Conservation (phyloP, 2,329 filamentous ascomycete genomes). For the Alternaria sp. region DNA sequence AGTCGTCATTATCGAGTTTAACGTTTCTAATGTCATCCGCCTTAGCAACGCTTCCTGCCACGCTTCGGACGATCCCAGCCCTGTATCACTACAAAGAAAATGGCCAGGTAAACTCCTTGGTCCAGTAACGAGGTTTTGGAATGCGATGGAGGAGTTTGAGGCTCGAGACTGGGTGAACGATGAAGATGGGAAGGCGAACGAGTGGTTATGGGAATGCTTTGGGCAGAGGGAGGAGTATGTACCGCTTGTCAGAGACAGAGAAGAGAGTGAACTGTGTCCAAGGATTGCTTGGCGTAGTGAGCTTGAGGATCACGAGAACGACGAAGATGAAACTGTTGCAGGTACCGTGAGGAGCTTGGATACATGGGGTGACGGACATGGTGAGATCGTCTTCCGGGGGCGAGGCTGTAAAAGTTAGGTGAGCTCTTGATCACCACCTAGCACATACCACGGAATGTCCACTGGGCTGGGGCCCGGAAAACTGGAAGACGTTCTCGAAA, state of each 20-base stretch:
- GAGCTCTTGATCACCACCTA: neutral
- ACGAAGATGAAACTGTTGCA: neutral
- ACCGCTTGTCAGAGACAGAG: neutral
- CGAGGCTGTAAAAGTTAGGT: neutral
- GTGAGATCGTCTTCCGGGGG: neutral
- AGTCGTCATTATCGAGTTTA: slow-evolving; percentile 10
- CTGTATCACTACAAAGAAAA: neutral
- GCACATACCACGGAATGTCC: neutral
- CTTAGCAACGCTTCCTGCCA: neutral
- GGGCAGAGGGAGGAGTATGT: neutral
- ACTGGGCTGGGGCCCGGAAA: neutral
- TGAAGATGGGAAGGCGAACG: neutral
- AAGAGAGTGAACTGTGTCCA: neutral
- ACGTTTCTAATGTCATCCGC: neutral
- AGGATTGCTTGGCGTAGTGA: neutral
- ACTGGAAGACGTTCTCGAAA: neutral
- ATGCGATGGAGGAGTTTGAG: slow-evolving; percentile 4
- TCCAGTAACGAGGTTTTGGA: slow-evolving; percentile 1
- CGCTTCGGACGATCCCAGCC: neutral
- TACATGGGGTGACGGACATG: neutral
- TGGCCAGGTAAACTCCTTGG: slow-evolving; percentile 1
- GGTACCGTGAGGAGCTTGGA: neutral
- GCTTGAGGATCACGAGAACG: neutral
- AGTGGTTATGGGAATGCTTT: slow-evolving; percentile 10
- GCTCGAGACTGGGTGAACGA: neutral